phyloP scores from a whole-genome alignment of 805 yeast species.

The Candida berthetii region DNA sequence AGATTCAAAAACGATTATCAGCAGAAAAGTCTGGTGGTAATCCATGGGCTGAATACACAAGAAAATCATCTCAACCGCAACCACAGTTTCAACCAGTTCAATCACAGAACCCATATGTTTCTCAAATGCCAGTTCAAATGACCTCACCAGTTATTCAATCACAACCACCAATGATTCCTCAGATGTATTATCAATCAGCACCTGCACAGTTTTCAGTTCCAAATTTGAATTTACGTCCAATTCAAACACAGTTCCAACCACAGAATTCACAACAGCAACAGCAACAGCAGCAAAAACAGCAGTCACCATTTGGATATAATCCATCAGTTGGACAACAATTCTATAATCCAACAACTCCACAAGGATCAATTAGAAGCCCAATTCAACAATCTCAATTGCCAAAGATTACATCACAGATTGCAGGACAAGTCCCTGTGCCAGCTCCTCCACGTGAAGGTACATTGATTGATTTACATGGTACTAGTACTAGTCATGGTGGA shows the following conservation, averaged over 20 bases:
- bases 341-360: neutral
- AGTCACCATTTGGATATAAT: no score
- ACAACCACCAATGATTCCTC: neutral
- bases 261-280: neutral
- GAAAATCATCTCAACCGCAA: neutral
- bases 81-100: neutral
- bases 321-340: no score
- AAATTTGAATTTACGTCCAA: no score
- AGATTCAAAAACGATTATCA: slow-evolving; percentile 3
- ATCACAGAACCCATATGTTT: neutral
- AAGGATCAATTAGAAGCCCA: neutral
- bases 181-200: neutral
- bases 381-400: no score
- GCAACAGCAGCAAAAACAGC: no score
- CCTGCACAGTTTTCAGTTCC: neutral
- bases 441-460: no score
- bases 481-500: no score
- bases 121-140: neutral
- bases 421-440: no score
- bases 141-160: neutral
- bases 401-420: no score
- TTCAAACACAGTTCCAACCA: neutral
- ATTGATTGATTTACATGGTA: no score
- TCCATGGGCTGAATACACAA: slow-evolving; percentile 12
- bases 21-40: slow-evolving; percentile 16